Conservation (phyloP, 2,329 filamentous ascomycete species). For the Alternaria longipes region DNA sequence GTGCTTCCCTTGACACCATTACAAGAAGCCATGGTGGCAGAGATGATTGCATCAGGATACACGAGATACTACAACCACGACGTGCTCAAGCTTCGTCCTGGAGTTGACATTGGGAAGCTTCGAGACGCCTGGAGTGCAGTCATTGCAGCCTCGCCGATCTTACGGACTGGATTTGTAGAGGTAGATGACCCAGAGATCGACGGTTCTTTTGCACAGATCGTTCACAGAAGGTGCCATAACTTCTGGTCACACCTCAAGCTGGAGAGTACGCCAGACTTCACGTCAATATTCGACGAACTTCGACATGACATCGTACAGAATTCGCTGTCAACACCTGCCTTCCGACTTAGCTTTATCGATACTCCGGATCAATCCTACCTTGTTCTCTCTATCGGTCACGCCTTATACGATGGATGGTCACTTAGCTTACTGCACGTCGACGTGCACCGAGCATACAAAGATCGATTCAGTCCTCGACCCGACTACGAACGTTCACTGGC, state of each 20-base stretch:
- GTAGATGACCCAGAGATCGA: conserved; percentile 69
- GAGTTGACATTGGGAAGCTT: conserved; percentile 66
- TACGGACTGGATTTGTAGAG: conserved; percentile 77
- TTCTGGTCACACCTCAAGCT: conserved; percentile 46
- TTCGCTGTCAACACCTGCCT: conserved; percentile 29
- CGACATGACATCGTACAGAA: conserved; percentile 45
- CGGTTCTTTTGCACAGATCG: conserved; percentile 65
- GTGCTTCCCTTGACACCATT: conserved; percentile 81
- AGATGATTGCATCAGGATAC: conserved; percentile 80
- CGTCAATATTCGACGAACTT: conserved; percentile 42
- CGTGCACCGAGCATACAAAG: conserved; percentile 70
- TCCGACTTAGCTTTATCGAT: conserved; percentile 52
- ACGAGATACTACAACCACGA: conserved; percentile 87
- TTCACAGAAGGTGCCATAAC: conserved; percentile 50
- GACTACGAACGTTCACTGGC: conserved; percentile 65
- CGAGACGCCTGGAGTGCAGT: conserved; percentile 69
- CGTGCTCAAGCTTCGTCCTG: conserved; percentile 67
- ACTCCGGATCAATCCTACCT: conserved; percentile 53
- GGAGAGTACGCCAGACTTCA: conserved; percentile 38
- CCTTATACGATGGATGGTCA: conserved; percentile 90
- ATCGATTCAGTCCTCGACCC: conserved; percentile 54
- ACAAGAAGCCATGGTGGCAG: conserved; percentile 85
- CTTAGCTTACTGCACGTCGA: conserved; percentile 77
- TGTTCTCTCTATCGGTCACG: conserved; percentile 81
- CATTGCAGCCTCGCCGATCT: conserved; percentile 69